Conservation (phyloP, 2,329 filamentous ascomycete species). For the Chrysosporium keratinophilum region DNA sequence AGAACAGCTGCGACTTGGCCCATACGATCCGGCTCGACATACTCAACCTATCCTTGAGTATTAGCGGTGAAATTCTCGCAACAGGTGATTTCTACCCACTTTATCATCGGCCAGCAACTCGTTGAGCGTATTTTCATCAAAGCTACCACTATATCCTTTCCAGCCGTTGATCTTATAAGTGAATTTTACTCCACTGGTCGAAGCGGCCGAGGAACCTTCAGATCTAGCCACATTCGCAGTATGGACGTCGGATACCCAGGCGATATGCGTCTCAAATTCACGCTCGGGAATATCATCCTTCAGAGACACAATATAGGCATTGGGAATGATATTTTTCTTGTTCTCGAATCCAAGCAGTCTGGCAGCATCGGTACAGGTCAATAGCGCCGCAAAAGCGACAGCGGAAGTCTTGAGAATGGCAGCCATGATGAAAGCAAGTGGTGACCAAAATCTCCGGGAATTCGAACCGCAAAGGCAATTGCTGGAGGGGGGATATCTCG, state of each 20-base stretch:
- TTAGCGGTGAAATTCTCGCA: neutral
- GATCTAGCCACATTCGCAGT: neutral
- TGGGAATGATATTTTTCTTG: slow-evolving; percentile 9
- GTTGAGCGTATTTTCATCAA: slow-evolving; percentile 14
- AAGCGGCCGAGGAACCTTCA: neutral
- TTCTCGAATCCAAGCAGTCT: slow-evolving; percentile 8
- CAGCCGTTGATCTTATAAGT: slow-evolving; percentile 13
- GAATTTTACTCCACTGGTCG: slow-evolving; percentile 6
- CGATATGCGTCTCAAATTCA: slow-evolving; percentile 8
- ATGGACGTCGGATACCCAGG: slow-evolving; percentile 10
- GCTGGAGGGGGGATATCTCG: neutral
- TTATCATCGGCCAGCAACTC: slow-evolving; percentile 8
- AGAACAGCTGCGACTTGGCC: neutral
- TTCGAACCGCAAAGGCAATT: neutral
- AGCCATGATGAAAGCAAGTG: neutral
- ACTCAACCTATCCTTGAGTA: slow-evolving; percentile 8
- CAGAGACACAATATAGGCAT: slow-evolving; percentile 11
- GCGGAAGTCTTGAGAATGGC: neutral
- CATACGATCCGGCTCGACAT: slow-evolving; percentile 12
- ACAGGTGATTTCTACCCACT: neutral
- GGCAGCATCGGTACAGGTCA: slow-evolving; percentile 3
- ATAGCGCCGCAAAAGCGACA: slow-evolving; percentile 1
- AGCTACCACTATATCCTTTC: slow-evolving; percentile 15
- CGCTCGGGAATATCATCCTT: slow-evolving; percentile 3
- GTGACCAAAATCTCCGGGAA: neutral